phyloP scores from a whole-genome alignment of 1,284 basidiomycete species.

The Erythrobasidium hasegawianum region DNA sequence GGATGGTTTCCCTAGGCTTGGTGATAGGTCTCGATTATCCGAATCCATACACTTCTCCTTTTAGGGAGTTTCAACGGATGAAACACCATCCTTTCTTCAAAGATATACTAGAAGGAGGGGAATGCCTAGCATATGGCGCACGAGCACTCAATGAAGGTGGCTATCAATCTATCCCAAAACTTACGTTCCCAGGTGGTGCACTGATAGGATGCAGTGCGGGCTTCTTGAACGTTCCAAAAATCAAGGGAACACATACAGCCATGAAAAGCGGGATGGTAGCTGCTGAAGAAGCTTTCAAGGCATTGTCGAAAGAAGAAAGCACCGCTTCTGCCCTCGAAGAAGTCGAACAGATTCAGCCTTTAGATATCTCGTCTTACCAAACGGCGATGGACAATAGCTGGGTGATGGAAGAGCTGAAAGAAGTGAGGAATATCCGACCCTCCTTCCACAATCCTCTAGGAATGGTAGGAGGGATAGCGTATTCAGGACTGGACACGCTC shows the following conservation, averaged over 20 bases:
- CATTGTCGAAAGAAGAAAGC: constrained; percentile 52
- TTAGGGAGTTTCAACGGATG: constrained; percentile 87
- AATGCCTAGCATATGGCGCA: constrained; percentile 85
- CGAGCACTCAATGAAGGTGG: constrained; percentile 92
- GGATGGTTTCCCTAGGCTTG: constrained; percentile 83
- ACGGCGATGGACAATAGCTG: constrained; percentile 70
- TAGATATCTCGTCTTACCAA: constrained; percentile 78
- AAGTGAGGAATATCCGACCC: constrained; percentile 88
- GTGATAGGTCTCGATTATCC: constrained; percentile 92
- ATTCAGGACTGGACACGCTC: constrained; percentile 84
- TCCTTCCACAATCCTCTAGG: constrained; percentile 84
- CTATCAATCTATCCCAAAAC: constrained; percentile 83
- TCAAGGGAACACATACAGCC: constrained; percentile 99
- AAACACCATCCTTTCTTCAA: constrained; percentile 95
- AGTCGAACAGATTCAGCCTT: constrained; percentile 46
- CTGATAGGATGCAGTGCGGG: constrained; percentile 93
- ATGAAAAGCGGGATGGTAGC: constrained; percentile 99
- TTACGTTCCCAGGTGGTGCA: constrained; percentile 93
- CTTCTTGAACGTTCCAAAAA: constrained; percentile 95
- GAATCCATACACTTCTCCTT: constrained; percentile 91
- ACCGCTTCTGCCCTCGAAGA: constrained; percentile 46
- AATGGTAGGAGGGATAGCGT: constrained; percentile 80
- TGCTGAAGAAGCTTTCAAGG: constrained; percentile 77
- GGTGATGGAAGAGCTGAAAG: constrained; percentile 81
- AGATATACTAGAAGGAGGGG: constrained; percentile 69